Evolutionary conservation across 345 rosid genomes (phyloP).

Genomic region (Lepidium aucheri): DNA sequence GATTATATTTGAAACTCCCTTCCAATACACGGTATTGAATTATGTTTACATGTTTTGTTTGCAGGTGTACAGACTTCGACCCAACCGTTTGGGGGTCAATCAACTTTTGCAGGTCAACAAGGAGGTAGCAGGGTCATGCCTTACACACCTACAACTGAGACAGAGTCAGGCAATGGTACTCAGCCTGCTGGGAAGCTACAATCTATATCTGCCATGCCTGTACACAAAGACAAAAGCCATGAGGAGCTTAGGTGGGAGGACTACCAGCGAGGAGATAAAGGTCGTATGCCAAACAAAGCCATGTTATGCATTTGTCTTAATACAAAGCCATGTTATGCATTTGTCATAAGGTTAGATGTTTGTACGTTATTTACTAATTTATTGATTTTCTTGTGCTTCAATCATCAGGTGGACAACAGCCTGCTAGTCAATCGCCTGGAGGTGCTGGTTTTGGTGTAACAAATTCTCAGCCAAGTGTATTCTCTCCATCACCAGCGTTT

Average conservation of each 20-base stretch:
- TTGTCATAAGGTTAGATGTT: background rate
- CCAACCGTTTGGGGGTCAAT: constrained; percentile 52
- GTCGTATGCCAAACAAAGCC: constrained; percentile 25
- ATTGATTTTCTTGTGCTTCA: constrained; percentile 7
- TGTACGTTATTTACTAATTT: background rate
- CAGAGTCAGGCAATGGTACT: constrained; percentile 40
- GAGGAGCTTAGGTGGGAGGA: constrained; percentile 98
- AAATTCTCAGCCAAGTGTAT: constrained; percentile 41
- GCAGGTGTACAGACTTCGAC: constrained; percentile 59
- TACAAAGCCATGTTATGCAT: background rate
- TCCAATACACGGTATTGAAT: background rate
- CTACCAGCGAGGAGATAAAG: constrained; percentile 94
- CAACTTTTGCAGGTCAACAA: constrained; percentile 59
- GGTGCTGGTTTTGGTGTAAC: constrained; percentile 42
- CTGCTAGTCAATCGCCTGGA: constrained; percentile 51
- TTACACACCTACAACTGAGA: constrained; percentile 55
- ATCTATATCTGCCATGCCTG: constrained; percentile 87
- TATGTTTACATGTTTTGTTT: constrained; percentile 13
- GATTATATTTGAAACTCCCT: background rate
- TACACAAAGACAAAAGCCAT: constrained; percentile 61
- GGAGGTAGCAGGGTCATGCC: constrained; percentile 77
- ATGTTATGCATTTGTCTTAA: background rate
- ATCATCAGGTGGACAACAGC: constrained; percentile 63
- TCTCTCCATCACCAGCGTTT: constrained; percentile 42
- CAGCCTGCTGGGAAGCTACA: constrained; percentile 63